These are phyloP conservation scores for Hypomontagnella monticulosa DNA, from an alignment of 495 filamentous ascomycete genomes.

Conservation along the genomic window DNA sequence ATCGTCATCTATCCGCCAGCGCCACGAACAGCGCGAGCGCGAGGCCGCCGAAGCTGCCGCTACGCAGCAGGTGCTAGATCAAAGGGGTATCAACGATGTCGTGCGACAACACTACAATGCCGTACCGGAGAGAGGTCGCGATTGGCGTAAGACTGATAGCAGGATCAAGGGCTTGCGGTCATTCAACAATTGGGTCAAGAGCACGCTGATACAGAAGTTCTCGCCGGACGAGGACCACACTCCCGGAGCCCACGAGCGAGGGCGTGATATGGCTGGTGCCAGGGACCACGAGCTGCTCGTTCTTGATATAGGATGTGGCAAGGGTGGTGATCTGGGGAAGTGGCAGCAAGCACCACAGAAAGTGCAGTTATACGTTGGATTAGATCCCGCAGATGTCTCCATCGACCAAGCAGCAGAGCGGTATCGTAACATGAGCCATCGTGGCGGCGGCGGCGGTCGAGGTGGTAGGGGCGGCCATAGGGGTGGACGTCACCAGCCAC, in stretches of 20 bases:
- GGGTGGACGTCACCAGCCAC: constrained; percentile 56
- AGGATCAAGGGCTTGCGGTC: constrained; percentile 92
- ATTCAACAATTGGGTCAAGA: constrained; percentile 99
- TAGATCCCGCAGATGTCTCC: constrained; percentile 91
- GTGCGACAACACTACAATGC: constrained; percentile 95
- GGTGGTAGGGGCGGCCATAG: constrained; percentile 58
- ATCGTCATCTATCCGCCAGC: constrained; percentile 72
- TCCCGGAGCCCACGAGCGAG: constrained; percentile 63
- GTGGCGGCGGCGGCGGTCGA: constrained; percentile 66
- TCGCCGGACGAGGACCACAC: constrained; percentile 78
- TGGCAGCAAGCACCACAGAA: constrained; percentile 90
- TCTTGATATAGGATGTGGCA: constrained; percentile 94
- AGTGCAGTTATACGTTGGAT: constrained; percentile 88
- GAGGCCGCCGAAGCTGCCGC: constrained; percentile 63
- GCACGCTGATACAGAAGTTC: constrained; percentile 95
- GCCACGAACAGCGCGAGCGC: constrained; percentile 72
- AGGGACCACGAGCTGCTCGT: constrained; percentile 72
- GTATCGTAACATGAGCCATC: constrained; percentile 73
- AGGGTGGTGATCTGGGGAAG: constrained; percentile 93
- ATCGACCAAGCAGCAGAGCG: constrained; percentile 89
- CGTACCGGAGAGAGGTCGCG: constrained; percentile 89
- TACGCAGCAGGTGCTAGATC: constrained; percentile 47
- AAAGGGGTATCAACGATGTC: constrained; percentile 77
- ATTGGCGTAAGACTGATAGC: constrained; percentile 93
- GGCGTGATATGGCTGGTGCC: constrained; percentile 52